Evolutionary conservation across 2,329 filamentous ascomycete species (phyloP), one percentile per base, ranked within the genome.

Genomic region (Pseudogymnoascus sp.): DNA sequence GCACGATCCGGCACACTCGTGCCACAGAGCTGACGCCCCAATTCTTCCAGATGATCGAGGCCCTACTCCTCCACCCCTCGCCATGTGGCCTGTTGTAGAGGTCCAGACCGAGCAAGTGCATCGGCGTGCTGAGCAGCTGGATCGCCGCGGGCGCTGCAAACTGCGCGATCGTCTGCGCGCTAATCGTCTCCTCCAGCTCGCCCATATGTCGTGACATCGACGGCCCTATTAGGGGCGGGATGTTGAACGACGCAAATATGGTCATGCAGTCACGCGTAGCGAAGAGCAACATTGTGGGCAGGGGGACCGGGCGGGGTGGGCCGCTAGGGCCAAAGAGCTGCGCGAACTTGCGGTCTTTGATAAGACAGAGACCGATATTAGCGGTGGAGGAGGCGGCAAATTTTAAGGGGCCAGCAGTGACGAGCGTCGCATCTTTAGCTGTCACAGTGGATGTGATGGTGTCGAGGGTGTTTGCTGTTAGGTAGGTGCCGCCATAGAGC

Each of bases 181-280:
- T 80, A 31, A 85, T 67, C 19, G 65, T 69, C 60, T 72, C 78
- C 33, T 86, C 74, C 66, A 83, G 82, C 63, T 81, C 79, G 60
- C 73, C 77, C 66, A 88, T 71, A 28, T 80, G 78, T 17, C 81
- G 76, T 13, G 82, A 83, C 19, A 96, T 78, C 5, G 78, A 76
- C 0, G 91, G 91, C 0, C 90, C 90, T 9, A 97, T 80, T 1
- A 95, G 72, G 0, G 90, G 84, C 0, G 93, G 93, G 1, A 96
- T 78, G 73, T 97, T 97, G 82, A 97, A 97, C 11, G 86, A 90
- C 4, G 91, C 91, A 74, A 96, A 96, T 70, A 96, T 92, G 61
- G 93, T 96, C 66, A 96, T 78, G 76, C 88, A 91, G 77, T 97
- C 93, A 69, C 93, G 86, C 63, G 88, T 73, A 2, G 90, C 87